Evolutionary conservation across 2,329 filamentous ascomycete species (phyloP), one percentile per base, ranked within the genome.

Genomic region (Botrytis sinoallii): DNA sequence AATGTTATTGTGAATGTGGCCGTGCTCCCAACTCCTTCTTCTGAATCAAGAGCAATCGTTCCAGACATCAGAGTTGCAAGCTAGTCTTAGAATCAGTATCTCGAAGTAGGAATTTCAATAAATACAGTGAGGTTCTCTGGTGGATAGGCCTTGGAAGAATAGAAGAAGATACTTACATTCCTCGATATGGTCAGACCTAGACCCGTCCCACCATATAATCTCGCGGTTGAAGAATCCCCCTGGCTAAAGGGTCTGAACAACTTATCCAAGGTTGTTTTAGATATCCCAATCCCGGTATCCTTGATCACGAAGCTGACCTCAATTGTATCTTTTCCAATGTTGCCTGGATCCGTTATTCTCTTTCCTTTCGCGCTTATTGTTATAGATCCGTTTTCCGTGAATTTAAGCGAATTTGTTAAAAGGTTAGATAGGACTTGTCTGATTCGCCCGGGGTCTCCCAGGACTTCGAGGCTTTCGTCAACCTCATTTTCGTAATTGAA

Each of bases 221-320:
- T 89, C 77, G 95, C 92, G 0, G 92, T 94, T 55, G 90, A 89
- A 1, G 92, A 90, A 48, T 90, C 93, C 0, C 92, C 92, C 82
- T 95, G 93, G 14, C 92, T 91, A 80, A 95, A 95, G n/a, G 92
- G 88, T 76, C 92, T 88, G 81, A 95, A 95, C 0, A 95, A 85
- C 67, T 89, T 87, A 69, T 92, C 90, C 83, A 91, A 92, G 79
- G 93, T 92, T 71, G 90, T 87, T 4, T 89, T 85, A 1, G 86
- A 91, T 22, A 96, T 85, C 0, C 92, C 92, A 71, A 92, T 90
- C 0, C 93, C 93, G 0, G 92, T 94, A 78, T 95, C 93, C 75
- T 89, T 87, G 35, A 95, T 91, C 57, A 91, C 88, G 75, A 95
- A 93, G 32, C 85, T 85, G 44, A 88, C 80, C 25, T 83, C 82